phyloP scores from a whole-genome alignment of 2,329 filamentous ascomycete genomes.

The Ophiostoma angusticollis region DNA sequence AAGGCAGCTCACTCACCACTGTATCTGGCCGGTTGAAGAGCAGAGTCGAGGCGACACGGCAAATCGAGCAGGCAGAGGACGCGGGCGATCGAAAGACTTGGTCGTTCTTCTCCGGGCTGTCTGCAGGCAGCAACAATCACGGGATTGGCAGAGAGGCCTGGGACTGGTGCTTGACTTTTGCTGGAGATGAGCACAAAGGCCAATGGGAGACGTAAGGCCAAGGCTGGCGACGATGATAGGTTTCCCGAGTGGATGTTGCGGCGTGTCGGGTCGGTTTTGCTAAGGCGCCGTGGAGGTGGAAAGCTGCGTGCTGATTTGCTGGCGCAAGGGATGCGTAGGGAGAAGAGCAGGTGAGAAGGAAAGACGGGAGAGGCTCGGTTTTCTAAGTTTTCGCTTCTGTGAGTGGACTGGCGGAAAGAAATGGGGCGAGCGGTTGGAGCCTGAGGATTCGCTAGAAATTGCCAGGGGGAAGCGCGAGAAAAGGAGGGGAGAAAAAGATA shows the following conservation, averaged over 20 bases:
- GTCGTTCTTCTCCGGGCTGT: constrained; percentile 16
- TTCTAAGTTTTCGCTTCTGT: not conserved
- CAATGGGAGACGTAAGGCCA: constrained; percentile 33
- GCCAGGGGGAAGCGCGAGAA: too few species aligned
- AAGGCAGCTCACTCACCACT: too few species aligned
- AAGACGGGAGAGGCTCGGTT: not conserved
- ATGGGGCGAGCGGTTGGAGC: too few species aligned
- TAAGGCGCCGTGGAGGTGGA: constrained; percentile 22
- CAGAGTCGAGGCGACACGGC: too few species aligned
- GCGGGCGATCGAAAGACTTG: constrained; percentile 6
- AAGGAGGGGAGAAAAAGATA: not conserved
- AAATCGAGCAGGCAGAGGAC: too few species aligned
- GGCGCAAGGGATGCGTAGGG: constrained; percentile 1
- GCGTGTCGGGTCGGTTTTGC: not conserved
- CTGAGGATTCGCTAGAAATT: not conserved
- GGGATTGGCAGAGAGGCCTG: constrained; percentile 33
- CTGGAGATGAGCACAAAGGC: constrained; percentile 21
- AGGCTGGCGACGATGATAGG: constrained; percentile 40
- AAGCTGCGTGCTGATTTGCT: constrained; percentile 39
- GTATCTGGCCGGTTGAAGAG: too few species aligned
- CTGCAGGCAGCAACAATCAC: constrained; percentile 37
- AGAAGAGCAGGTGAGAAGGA: not conserved
- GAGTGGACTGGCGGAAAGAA: too few species aligned
- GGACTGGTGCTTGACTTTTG: not conserved
- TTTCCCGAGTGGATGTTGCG: constrained; percentile 18